A percentile compares a stretch with the other conserved stretches of the same genome.
phyloP scores from a whole-genome alignment of 2,329 filamentous ascomycete species.

The Diaporthe ilicicola region DNA sequence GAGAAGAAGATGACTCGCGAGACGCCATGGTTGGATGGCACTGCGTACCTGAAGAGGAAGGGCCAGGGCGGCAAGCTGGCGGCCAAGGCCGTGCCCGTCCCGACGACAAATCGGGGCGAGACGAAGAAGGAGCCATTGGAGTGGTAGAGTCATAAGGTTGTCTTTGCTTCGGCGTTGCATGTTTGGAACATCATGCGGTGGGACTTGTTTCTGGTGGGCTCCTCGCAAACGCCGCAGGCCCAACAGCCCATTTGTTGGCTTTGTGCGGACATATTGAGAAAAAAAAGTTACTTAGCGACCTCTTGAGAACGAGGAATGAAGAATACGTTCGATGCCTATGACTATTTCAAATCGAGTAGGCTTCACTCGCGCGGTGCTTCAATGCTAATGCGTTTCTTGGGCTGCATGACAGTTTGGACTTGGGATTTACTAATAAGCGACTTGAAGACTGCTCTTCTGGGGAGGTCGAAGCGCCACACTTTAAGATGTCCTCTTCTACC shows the following conservation, averaged over 20 bases:
- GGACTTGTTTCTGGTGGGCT: background rate
- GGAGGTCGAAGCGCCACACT: background rate
- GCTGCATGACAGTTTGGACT: too few species aligned
- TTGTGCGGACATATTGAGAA: background rate
- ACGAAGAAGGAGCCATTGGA: constrained; percentile 86
- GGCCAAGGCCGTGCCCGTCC: constrained; percentile 73
- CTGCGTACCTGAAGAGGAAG: constrained; percentile 75
- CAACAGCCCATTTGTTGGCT: background rate
- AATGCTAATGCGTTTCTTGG: background rate
- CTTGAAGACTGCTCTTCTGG: too few species aligned
- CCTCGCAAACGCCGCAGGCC: background rate
- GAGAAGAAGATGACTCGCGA: constrained; percentile 79
- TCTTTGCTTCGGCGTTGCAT: constrained; percentile 22
- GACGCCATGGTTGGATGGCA: constrained; percentile 92
- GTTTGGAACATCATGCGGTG: constrained; percentile 9
- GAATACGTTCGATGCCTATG: background rate
- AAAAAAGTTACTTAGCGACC: constrained; percentile 26
- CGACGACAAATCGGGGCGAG: constrained; percentile 89
- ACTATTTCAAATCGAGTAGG: background rate
- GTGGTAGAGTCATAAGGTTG: constrained; percentile 66
- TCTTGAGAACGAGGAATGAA: constrained; percentile 15
- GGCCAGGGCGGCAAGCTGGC: constrained; percentile 63
- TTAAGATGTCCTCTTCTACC: background rate
- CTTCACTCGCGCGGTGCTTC: background rate
- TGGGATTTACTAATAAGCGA: background rate